Evolutionary conservation across 2,329 filamentous ascomycete genomes (phyloP).

Genomic region (Clonostachys rosea): DNA sequence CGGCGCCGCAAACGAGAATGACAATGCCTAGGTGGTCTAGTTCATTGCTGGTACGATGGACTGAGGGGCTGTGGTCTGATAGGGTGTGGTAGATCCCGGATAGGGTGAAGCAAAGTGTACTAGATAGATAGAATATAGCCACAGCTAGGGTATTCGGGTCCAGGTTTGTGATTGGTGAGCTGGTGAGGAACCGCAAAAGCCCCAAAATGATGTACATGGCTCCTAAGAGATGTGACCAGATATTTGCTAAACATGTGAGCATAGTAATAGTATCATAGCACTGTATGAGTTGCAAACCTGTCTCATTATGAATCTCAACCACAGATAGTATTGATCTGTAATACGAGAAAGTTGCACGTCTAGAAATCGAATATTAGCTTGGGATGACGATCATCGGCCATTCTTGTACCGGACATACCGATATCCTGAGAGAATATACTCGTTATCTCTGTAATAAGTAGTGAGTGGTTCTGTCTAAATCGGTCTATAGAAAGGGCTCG

Average conservation of each 20-base stretch:
- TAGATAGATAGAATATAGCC: slow-evolving; percentile 6
- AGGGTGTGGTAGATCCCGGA: slow-evolving; percentile 14
- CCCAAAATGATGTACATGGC: slow-evolving; percentile 6
- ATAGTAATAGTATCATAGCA: too few species aligned
- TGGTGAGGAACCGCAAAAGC: not conserved
- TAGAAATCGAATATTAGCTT: not conserved
- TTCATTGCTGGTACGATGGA: slow-evolving; percentile 17
- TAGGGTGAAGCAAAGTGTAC: slow-evolving; percentile 14
- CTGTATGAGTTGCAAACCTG: not conserved
- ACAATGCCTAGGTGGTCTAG: slow-evolving; percentile 21
- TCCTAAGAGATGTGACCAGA: slow-evolving; percentile 3
- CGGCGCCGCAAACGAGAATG: slow-evolving; percentile 4
- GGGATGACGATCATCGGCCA: not conserved
- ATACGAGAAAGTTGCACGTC: not conserved
- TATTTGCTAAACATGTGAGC: not conserved
- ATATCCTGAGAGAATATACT: not conserved
- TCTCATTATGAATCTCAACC: not conserved
- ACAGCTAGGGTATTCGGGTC: not conserved
- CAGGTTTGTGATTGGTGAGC: not conserved
- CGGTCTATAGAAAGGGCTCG: not conserved
- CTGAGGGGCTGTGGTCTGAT: slow-evolving; percentile 17
- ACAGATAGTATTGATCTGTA: not conserved
- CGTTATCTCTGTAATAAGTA: not conserved
- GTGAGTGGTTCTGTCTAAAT: not conserved
- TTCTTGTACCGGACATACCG: not conserved